Percentiles rank a stretch among this genome's conserved stretches.
These are phyloP conservation scores for rapeseed (Brassica napus) DNA, from an alignment of 345 rosid genomes.

Conservation along the genomic window Da-Ae NC_063435.1:3959001-3959500, in stretches of 20 bases:
- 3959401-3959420: conserved; percentile 35
- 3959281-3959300: background rate
- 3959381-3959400: conserved; percentile 39
- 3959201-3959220: conserved; percentile 42
- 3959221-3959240: conserved; percentile 50
- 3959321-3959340: no score
- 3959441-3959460: conserved; percentile 46
- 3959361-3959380: background rate
- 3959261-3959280: conserved; percentile 45
- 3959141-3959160: background rate
- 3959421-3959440: conserved; percentile 32
- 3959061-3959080: background rate
- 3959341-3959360: background rate
- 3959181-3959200: conserved; percentile 40
- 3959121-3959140: conserved; percentile 41
- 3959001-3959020: background rate
- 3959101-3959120: conserved; percentile 44
- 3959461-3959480: conserved; percentile 32
- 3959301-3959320: no score
- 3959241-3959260: conserved; percentile 45
- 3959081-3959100: conserved; percentile 41
- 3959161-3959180: background rate
- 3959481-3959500: background rate
- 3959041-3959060: conserved; percentile 9
- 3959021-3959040: background rate